Evolutionary conservation across 202 grass and related monocot species (phyloP).

Genomic region (Alloteropsis angusta): DNA sequence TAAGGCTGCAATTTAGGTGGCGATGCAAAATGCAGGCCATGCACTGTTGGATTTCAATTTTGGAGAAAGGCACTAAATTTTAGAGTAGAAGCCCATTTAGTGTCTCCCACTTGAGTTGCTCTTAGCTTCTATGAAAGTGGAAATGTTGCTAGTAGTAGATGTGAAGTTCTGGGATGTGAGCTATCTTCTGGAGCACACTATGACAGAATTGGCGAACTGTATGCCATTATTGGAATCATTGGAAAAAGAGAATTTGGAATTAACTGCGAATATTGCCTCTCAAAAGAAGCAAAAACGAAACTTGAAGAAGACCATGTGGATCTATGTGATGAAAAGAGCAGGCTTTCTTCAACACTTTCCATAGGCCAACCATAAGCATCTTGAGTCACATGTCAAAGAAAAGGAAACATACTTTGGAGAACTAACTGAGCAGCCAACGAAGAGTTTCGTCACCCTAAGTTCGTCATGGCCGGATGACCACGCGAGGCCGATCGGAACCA

Average conservation of each 20-base stretch:
- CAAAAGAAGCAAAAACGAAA: constrained; percentile 40
- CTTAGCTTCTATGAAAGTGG: constrained; percentile 51
- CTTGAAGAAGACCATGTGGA: constrained; percentile 55
- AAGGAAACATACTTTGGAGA: constrained; percentile 31
- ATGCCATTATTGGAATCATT: constrained; percentile 41
- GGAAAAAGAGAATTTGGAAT: constrained; percentile 53
- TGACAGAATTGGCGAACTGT: constrained; percentile 43
- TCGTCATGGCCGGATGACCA: too few relatives aligned
- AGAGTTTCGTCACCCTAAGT: too few relatives aligned
- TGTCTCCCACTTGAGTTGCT: too few relatives aligned
- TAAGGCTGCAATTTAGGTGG: too few relatives aligned
- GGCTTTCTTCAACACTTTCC: constrained; percentile 37
- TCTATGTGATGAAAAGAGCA: constrained; percentile 48
- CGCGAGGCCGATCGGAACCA: too few relatives aligned
- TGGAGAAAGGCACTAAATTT: too few relatives aligned
- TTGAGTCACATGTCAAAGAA: constrained; percentile 46
- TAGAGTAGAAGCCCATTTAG: too few relatives aligned
- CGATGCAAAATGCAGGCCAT: too few relatives aligned
- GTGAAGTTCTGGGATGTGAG: constrained; percentile 45
- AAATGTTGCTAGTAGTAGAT: constrained; percentile 35
- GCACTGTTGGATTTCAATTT: too few relatives aligned
- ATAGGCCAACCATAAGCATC: constrained; percentile 45
- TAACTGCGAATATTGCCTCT: constrained; percentile 17
- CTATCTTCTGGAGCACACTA: constrained; percentile 38
- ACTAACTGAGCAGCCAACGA: constrained; percentile 45